Conservation (phyloP, 2,329 filamentous ascomycete genomes). For the Monosporascus cannonballus region DNA sequence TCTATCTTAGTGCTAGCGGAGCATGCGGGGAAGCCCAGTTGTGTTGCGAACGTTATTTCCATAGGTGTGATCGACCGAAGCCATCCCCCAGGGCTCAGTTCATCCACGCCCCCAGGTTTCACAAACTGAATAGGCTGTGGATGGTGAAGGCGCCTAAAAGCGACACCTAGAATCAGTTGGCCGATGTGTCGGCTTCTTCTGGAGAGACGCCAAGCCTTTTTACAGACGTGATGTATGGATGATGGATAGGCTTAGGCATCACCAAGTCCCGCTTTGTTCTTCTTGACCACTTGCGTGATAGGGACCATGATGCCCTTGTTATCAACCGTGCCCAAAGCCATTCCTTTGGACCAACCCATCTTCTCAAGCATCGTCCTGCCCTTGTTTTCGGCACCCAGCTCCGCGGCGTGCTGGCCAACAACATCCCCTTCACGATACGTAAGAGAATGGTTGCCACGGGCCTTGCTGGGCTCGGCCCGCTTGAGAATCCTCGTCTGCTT, state of each 20-base stretch:
- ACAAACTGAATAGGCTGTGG: too few species aligned
- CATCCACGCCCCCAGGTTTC: too few species aligned
- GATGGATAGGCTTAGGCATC: slow-evolving; percentile 21
- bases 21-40: too few species aligned
- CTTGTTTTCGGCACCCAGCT: slow-evolving; percentile 75
- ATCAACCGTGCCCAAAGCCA: slow-evolving; percentile 70
- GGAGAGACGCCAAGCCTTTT: background rate
- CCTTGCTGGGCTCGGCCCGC: slow-evolving; percentile 18
- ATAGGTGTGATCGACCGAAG: too few species aligned
- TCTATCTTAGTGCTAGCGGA: too few species aligned
- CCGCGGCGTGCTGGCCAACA: slow-evolving; percentile 78
- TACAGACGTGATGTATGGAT: background rate
- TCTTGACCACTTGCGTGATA: slow-evolving; percentile 82
- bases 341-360: slow-evolving; percentile 93
- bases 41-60: too few species aligned
- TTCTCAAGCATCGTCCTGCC: slow-evolving; percentile 87
- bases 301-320: slow-evolving; percentile 88
- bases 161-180: too few species aligned
- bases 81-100: too few species aligned
- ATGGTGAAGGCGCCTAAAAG: too few species aligned
- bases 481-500: slow-evolving; percentile 21
- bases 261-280: slow-evolving; percentile 78
- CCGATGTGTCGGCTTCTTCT: background rate
- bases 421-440: slow-evolving; percentile 78
- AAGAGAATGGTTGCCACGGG: slow-evolving; percentile 30